Evolutionary conservation across 2,329 filamentous ascomycete species (phyloP), one percentile per base, ranked within the genome.

Genomic region (Ceratocystis papillata): DNA sequence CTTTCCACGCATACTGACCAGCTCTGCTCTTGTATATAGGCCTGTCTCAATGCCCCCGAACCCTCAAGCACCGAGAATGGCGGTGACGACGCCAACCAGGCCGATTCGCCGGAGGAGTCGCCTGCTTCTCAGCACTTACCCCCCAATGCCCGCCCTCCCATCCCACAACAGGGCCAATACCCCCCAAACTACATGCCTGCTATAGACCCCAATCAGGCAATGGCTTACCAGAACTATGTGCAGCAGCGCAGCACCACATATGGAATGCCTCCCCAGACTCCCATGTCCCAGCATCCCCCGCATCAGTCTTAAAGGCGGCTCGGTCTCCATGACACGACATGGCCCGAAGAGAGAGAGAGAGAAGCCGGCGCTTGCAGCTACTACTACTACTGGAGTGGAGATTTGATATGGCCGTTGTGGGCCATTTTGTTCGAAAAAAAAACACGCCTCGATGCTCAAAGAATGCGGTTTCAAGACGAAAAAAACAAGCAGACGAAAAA

Each of bases 41-140:
- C 94, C 63, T 99, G 94, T 75, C 79, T 99, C 69, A 99, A 99
- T 76, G 94, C 94, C 22, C 94, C 94, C 53, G 94, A 99, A 76
- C 92, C 93, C 63, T 81, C 87, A 28, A 83, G 86, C 44, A 86
- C 85, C 72, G 90, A 96, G 74, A 91, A 91, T 71, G 25, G 55
- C 20, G 88, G 88, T 63, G 88, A 92, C 70, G 87, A 88, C 70
- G 77, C 80, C 69, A 87, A 88, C 71, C 84, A 88, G 70, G 88
- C 90, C 73, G 91, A 96, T 70, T 95, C 93, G 1, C 92, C 93
- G 65, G 94, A 97, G 77, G 94, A 97, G 76, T 86, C 91, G 68
- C 78, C 85, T 69, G 86, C 88, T 72, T 37, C 57, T 15, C 84
- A 83, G 72, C 88, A 91, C 72, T 82, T 95, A 67, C 88, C 88